Evolutionary conservation across 169 alveolate genomes (phyloP), one percentile per base, ranked within the genome.

Genomic region (Babesia caballi): DNA sequence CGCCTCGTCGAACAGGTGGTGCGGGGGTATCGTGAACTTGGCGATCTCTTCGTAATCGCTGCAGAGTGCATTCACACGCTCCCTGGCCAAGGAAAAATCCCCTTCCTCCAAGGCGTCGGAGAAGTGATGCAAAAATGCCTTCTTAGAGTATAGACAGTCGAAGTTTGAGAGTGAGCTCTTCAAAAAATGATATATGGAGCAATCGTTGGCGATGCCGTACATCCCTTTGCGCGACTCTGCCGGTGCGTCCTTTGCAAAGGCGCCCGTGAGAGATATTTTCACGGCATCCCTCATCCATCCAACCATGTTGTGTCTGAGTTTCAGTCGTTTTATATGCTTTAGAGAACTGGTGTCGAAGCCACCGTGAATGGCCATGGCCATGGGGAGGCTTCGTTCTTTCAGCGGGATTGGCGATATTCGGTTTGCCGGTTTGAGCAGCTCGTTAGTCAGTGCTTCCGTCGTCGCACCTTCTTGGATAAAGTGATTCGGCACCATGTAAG

Each of bases 51-150:
- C 54, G 25, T 63, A 63, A 25, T 46, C 44, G 27, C 21, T 23
- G 14, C 41, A 61, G 9, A 63, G 60, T 33, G 2, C n/a, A 4
- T 27, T 49, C 44, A 75, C 36, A 32, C 52, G 53, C 15, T 63
- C 44, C 52, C 49, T 60, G 30, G 56, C 66, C 14, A 3, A 8
- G 28, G 28, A 14, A 28, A 77, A 53, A n/a, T 77, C 82, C 7
- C 41, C 86, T 17, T 36, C 28, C 1, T 56, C 75, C 25, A 77
- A 23, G 28, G 51, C 17, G 28, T 77, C 57, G 21, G 46, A 44
- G 63, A 68, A 77, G 33, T 77, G 86, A 23, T 77, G 86, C 35
- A 68, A 25, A 21, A 77, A 77, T 4, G 86, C 86, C 51, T 68
- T 77, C 41, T 66, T 77, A 4, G 65, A 12, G 36, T 60, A 65